Base-by-base conservation (phyloP, 2,329 filamentous ascomycete species). In the Claviceps sp. region DNA sequence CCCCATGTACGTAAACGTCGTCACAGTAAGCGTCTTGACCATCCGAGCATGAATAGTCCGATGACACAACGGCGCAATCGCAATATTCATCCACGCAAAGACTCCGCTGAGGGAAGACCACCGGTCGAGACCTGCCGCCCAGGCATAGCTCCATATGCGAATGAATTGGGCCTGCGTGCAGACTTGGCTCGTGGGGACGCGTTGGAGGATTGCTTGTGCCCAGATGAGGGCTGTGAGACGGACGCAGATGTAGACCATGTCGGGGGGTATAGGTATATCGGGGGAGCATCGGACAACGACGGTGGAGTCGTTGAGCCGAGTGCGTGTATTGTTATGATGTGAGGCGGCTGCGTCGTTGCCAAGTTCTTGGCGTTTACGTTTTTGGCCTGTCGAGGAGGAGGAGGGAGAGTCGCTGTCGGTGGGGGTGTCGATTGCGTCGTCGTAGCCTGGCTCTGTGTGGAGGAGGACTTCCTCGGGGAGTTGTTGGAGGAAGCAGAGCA, bases 101-200 rank as follows among this genome's bases (percentile, higher is more conserved):
- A 79, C 68, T 37, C 75, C 75, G 14, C 75, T 63, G 24, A 73
- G 64, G 2, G 64, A 60, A 53, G 72, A 71, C 74, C 74, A 76
- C 5, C 64, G 66, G 2, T 69, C 61, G 37, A 76, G 62, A 1
- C 71, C 68, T 4, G 74, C 69, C 18, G 68, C 64, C 74, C 75
- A 77, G 11, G 70, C 64, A 2, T 67, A 67, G 14, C 63, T 63
- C 75, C 75, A 79, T 5, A 78, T 66, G 44, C 60, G 58, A 9
- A 65, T 52, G 52, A 75, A 70, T 44, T 75, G 71, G 8, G 58
- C 55, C 3, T 64, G 54, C 3, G 62, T 63, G 51, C 74, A 72
- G 0, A 70, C 61, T 5, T 58, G 53, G 50, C 69, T 68, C 14
- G 76, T 72, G 0, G 74, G 70, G 2, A 58, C 62, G 3, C 72